Evolutionary conservation across 1,139 yeast genomes (phyloP), one percentile per base, ranked within the genome.

Genomic region (Hemisphaericaspora xylanilytica): DNA sequence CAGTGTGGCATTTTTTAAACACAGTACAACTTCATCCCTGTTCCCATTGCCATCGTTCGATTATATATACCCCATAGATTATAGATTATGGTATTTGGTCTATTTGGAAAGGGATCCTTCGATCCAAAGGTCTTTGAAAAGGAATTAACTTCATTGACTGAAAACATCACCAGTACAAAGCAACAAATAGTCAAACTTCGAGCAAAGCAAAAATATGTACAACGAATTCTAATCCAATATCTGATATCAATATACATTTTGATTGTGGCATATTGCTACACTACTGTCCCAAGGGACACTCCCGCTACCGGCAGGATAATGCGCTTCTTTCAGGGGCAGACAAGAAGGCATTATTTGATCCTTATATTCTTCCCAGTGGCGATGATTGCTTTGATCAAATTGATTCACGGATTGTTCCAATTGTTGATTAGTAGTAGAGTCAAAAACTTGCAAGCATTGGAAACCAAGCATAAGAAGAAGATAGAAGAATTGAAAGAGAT

Each of bases 401-500:
- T 56, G 24, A 36, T 67, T 20, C 52, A 50, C 17, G 41, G 46
- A 24, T 30, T 59, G 4, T 67, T 64, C 43, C 43, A 44, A n/a
- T 44, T 56, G 34, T 47, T 66, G 38, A 54, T 65, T 20, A 48
- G 46, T 8, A 50, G 52, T 17, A 43, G 62, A 49, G 47, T 52
- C 45, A 43, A 39, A 12, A 30, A 48, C 11, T 49, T 55, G 17
- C 47, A 48, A 45, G 42, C 28, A 7, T 62, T 83, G 45, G 69
- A 71, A 47, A 65, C 67, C 28, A 64, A 71, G 41, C 95, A 85
- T 47, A 66, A 70, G 42, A 68, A 66, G 22, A 83, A 84, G 59
- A 73, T 90, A 36, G 83, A 80, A 14, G 89, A 85, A 43, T 69
- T 90, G 61, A 90, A 90, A 61, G 78, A 80, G 43, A 72, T 78